Percentiles rank a stretch among this genome's conserved stretches.
Conservation (phyloP, 2,329 filamentous ascomycete species). For the Xylariaceae sp. region DNA sequence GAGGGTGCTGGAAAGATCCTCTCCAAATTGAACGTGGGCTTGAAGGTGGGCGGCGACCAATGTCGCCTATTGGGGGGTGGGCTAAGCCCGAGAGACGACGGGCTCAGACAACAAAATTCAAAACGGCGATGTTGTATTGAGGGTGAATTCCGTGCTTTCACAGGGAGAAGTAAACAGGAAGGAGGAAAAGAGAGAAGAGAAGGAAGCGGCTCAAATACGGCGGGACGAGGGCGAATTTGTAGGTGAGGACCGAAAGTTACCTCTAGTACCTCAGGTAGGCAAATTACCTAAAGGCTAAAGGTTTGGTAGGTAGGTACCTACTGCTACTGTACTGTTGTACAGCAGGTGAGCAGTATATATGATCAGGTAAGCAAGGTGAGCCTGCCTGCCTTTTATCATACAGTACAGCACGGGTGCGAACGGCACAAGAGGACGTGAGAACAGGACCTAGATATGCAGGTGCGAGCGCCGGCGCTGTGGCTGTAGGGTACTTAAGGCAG, state of each 20-base stretch:
- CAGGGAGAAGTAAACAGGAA: slow-evolving; percentile 3
- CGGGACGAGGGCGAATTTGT: slow-evolving; percentile 30
- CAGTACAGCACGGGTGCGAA: no score
- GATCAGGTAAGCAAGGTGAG: no score
- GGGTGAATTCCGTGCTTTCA: slow-evolving; percentile 4
- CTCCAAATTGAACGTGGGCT: slow-evolving; percentile 14
- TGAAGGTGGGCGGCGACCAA: slow-evolving; percentile 26
- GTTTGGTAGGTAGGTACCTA: not conserved
- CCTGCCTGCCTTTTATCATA: no score
- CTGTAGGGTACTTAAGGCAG: no score
- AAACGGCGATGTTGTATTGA: slow-evolving; percentile 21
- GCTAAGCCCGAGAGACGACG: slow-evolving; percentile 30
- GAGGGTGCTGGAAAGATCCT: slow-evolving; percentile 9
- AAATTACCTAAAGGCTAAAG: not conserved
- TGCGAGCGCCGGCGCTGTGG: no score
- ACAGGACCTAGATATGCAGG: no score
- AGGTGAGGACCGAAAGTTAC: slow-evolving; percentile 13
- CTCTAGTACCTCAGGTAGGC: not conserved
- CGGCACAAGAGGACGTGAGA: no score
- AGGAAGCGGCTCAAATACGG: slow-evolving; percentile 10
- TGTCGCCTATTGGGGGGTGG: slow-evolving; percentile 28
- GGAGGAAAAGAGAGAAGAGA: slow-evolving; percentile 4
- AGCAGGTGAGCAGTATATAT: no score
- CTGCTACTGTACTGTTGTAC: no score
- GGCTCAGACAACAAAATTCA: slow-evolving; percentile 26